Evolutionary conservation across 2,329 filamentous ascomycete species (phyloP).

Genomic region (Aspergillus oerlinghausenensis): DNA sequence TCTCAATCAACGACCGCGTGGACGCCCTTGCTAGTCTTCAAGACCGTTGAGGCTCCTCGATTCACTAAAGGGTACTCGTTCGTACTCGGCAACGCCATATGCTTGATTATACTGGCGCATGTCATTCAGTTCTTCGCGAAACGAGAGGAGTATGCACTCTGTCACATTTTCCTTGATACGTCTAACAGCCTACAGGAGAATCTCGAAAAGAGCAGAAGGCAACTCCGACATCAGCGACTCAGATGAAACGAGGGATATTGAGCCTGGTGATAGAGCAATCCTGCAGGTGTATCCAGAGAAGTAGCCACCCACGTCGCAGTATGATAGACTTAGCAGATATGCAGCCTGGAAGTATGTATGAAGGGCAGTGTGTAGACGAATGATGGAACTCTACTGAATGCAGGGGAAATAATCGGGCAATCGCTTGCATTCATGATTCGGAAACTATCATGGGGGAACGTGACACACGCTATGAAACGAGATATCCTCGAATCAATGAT

Average conservation of each 20-base stretch:
- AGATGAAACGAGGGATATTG: conserved; percentile 2
- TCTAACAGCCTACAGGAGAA: neutral
- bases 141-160: conserved; percentile 11
- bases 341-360: too few species aligned
- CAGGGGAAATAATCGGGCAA: too few species aligned
- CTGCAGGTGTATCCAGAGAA: neutral
- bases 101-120: conserved; percentile 30
- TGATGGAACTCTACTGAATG: too few species aligned
- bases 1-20: conserved; percentile 54
- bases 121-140: conserved; percentile 15
- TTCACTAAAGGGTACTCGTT: conserved; percentile 44
- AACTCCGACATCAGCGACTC: conserved; percentile 1
- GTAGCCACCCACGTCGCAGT: neutral
- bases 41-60: conserved; percentile 41
- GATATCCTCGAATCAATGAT: too few species aligned
- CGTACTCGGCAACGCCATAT: conserved; percentile 35
- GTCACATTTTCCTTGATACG: neutral
- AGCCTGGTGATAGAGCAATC: neutral
- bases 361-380: too few species aligned
- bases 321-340: too few species aligned
- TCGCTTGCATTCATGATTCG: too few species aligned
- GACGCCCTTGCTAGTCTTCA: conserved; percentile 52
- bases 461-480: too few species aligned
- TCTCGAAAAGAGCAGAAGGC: neutral
- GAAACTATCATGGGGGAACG: too few species aligned